Conservation (phyloP, 2,329 filamentous ascomycete genomes). For the Cladophialophora exuberans region DNA sequence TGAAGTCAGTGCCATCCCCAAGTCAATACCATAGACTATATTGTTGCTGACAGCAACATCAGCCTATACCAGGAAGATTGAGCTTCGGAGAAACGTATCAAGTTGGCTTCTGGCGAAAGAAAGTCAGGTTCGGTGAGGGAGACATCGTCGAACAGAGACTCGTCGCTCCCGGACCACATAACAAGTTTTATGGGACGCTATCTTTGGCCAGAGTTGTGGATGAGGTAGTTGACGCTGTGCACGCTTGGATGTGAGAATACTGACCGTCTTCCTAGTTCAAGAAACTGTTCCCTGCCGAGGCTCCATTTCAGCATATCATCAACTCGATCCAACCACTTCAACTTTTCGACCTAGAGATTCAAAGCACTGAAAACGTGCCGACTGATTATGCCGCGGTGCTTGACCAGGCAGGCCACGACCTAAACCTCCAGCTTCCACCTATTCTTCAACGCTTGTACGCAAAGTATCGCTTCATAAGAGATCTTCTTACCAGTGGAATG, state of each 20-base stretch:
- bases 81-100: slow-evolving; percentile 4
- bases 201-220: slow-evolving; percentile 24
- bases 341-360: slow-evolving; percentile 13
- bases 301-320: slow-evolving; percentile 10
- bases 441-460: slow-evolving; percentile 14
- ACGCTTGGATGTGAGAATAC: background rate
- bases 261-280: slow-evolving; percentile 20
- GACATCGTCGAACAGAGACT: background rate
- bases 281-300: slow-evolving; percentile 9
- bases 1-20: slow-evolving; percentile 18
- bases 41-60: slow-evolving; percentile 4
- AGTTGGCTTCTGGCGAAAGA: slow-evolving; percentile 3
- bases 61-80: slow-evolving; percentile 2
- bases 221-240: slow-evolving; percentile 9
- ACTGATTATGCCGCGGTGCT: background rate
- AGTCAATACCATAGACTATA: too few species aligned
- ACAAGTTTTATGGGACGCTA: slow-evolving; percentile 21
- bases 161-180: slow-evolving; percentile 6
- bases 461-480: slow-evolving; percentile 14
- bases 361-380: background rate
- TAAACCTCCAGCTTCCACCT: background rate
- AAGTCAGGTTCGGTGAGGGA: background rate
- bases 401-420: slow-evolving; percentile 1
- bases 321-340: slow-evolving; percentile 14
- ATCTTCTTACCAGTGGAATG: slow-evolving; percentile 20